Base-by-base conservation (phyloP, 2,329 filamentous ascomycete genomes). In the Hypoxylon sp. region DNA sequence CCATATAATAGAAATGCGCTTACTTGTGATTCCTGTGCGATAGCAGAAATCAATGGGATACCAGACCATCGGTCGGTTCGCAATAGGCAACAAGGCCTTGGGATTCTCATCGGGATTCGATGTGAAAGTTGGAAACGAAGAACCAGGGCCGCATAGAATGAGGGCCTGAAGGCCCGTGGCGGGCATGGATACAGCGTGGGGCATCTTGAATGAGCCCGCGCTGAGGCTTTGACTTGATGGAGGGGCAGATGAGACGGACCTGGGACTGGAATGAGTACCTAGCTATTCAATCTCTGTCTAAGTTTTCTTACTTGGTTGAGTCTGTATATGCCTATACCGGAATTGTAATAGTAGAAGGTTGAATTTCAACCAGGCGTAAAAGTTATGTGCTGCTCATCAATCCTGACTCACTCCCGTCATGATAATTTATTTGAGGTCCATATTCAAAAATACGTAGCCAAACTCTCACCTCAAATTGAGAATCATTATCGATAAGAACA, bases 31-130 rank as follows among this genome's bases (percentile, higher is more conserved):
- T 72, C 93, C 92, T 79, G 91, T 92, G 38, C 92, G 89, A 76
- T 93, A 92, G 80, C 92, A 95, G 82, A 93, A 95, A 75, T 95
- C 92, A 43, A 96, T 87, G 5, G 93, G 90, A 78, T 96, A 96
- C 91, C 93, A 95, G 49, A 96, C 90, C 93, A 96, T 96, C 1
- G 93, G 93, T 72, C 93, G 82, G 78, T 96, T 96, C 36, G 93
- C 93, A 65, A 96, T 91, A 5, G 93, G 93, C 6, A 96, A 82
- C 21, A 96, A 86, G 9, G 93, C 92, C 80, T 96, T 96, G 9
- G 93, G 92, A 67, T 92, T 90, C 76, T 94, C 91, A 80, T 91
- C 89, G 4, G 92, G 91, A 68, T 90, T 93, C 2, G 91, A 90
- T 1, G 92, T 94, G 78, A 96, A 95, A 0, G 93, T 95, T 49